phyloP scores from a whole-genome alignment of 176 grass and related monocot genomes.

The Hsuehochloa calcarea region DNA sequence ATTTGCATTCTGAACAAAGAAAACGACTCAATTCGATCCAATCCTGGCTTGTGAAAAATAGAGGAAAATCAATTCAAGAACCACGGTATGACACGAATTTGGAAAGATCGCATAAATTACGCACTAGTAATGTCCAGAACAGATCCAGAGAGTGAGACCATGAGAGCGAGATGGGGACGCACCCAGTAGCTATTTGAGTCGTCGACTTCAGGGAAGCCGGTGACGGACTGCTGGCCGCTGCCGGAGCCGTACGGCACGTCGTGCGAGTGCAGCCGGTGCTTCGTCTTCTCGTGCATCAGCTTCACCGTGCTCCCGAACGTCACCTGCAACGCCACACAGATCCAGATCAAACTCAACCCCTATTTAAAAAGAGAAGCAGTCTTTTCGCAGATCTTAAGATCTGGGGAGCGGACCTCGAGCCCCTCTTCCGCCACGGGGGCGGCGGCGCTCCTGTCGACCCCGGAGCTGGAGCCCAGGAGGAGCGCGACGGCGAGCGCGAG shows the following conservation, averaged over 20 bases:
- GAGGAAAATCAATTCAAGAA: not conserved
- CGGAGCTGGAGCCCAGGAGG: conserved; percentile 17
- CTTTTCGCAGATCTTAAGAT: conserved; percentile 27
- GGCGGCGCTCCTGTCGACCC: conserved; percentile 26
- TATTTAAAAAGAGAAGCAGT: not conserved
- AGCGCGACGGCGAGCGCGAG: conserved; percentile 40
- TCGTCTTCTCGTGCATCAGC: conserved; percentile 80
- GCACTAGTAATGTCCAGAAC: not conserved
- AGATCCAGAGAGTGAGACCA: not conserved
- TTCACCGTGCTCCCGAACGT: conserved; percentile 62
- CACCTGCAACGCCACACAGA: conserved; percentile 40
- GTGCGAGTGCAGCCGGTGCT: conserved; percentile 77
- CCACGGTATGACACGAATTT: not conserved
- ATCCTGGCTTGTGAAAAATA: not conserved
- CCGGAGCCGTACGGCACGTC: conserved; percentile 78
- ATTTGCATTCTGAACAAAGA: not conserved
- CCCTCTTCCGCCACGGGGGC: conserved; percentile 29
- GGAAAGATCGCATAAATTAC: not conserved
- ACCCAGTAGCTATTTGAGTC: conserved; percentile 90
- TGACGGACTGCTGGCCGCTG: conserved; percentile 83
- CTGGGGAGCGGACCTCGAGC: conserved; percentile 28
- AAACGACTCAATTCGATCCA: not conserved
- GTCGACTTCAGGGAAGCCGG: conserved; percentile 59
- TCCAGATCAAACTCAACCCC: conserved; percentile 20
- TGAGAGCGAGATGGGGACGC: not conserved